A percentile compares a stretch with the other conserved stretches of the same genome.
Conservation (phyloP, 192 early-diverging fungal species). For the Podila clonocystis region DNA sequence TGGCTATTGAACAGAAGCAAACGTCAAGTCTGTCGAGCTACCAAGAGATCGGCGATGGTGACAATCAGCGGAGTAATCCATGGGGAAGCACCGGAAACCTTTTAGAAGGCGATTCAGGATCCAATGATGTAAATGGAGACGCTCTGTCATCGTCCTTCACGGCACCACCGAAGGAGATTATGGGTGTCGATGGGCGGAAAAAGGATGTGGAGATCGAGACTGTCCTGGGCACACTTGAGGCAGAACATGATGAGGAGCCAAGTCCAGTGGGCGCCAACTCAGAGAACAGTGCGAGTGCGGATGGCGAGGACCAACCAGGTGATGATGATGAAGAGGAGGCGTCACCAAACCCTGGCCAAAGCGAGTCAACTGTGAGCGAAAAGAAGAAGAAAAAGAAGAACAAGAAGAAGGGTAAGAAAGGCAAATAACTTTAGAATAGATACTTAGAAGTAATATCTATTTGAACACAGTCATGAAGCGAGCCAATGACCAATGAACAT, state of each 20-base stretch:
- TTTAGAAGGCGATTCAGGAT: background rate
- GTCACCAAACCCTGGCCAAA: background rate
- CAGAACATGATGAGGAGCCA: constrained; percentile 9
- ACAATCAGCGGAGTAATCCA: constrained; percentile 35
- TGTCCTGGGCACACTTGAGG: background rate
- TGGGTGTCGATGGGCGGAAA: background rate
- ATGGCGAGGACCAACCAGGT: no score
- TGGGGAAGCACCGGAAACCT: constrained; percentile 39
- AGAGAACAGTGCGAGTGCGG: background rate
- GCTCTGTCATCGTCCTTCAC: background rate
- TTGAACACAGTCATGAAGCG: no score
- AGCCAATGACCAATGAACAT: no score
- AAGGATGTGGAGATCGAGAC: constrained; percentile 3
- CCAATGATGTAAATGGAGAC: background rate
- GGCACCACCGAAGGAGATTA: background rate
- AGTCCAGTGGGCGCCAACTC: background rate
- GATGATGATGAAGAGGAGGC: no score
- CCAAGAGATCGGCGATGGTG: constrained; percentile 54
- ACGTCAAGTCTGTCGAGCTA: constrained; percentile 30
- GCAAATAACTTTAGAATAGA: background rate
- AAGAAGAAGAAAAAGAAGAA: constrained; percentile 25
- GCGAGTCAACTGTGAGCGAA: constrained; percentile 8
- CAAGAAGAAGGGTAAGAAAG: constrained; percentile 27
- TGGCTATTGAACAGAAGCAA: constrained; percentile 10
- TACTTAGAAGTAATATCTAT: no score